Evolutionary conservation across 495 filamentous ascomycete species (phyloP).

Genomic region (Aspergillus panamensis): DNA sequence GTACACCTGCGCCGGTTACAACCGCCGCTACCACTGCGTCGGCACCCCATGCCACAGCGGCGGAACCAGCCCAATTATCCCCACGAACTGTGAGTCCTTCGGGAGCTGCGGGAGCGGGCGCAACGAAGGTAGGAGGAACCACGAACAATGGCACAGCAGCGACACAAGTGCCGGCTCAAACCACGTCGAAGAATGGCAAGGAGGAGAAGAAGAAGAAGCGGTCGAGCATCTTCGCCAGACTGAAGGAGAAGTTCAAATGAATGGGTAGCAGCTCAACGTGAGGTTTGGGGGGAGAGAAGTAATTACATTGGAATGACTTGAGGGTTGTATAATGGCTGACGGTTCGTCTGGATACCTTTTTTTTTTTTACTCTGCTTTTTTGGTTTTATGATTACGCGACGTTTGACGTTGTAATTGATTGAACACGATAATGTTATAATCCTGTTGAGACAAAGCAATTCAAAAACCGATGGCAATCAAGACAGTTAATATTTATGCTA

Average conservation of each 20-base stretch:
- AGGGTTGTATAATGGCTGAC: constrained; percentile 16
- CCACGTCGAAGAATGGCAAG: constrained; percentile 22
- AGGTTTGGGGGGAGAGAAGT: neutral
- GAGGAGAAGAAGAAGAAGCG: constrained; percentile 48
- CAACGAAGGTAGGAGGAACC: neutral
- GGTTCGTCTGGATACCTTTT: constrained; percentile 27
- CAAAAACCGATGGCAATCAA: neutral
- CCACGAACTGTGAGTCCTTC: constrained; percentile 40
- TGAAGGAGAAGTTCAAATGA: constrained; percentile 49
- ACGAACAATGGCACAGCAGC: constrained; percentile 4
- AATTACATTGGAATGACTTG: neutral
- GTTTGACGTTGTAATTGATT: constrained; percentile 10
- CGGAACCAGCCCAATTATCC: constrained; percentile 36
- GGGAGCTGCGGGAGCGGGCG: neutral
- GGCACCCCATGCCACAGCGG: constrained; percentile 34
- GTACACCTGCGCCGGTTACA: constrained; percentile 51
- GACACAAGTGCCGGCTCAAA: neutral
- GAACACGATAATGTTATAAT: constrained; percentile 10
- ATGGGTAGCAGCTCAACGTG: neutral
- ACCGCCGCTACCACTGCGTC: constrained; percentile 42
- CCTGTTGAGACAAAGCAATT: neutral
- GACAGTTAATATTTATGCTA: too few relatives aligned
- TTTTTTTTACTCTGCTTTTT: constrained; percentile 15
- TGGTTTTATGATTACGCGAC: constrained; percentile 13
- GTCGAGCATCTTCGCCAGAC: constrained; percentile 46